Evolutionary conservation across 2,329 filamentous ascomycete species (phyloP), one percentile per base, ranked within the genome.

Genomic region (Sordariomycetes sp.): DNA sequence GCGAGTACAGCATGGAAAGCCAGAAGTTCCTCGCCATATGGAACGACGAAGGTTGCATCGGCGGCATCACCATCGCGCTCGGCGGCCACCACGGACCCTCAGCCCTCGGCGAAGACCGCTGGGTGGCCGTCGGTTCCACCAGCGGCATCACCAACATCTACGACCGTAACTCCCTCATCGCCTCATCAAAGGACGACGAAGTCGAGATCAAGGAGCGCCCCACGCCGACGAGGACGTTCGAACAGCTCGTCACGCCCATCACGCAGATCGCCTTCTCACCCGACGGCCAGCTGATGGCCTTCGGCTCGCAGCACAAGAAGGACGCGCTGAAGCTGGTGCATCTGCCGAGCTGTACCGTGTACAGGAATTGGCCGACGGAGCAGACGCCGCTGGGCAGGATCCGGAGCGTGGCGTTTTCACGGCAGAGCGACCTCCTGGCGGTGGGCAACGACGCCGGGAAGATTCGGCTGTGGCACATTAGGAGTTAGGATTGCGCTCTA

Each of bases 61-160:
- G 83, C 35, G 88, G 82, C 10, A 94, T 87, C 1, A 82, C 85
- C 14, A 64, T 98, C 35, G 75, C 79, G 3, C 70, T 96, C 4
- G 90, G 92, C 21, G 84, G 83, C 1, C 66, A 68, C 19, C 66
- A 67, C 49, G 80, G 79, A 0, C 72, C 79, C 8, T 51, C 53
- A 4, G 59, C 61, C 29, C 63, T 88, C 4, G 90, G 88, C 18
- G 80, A 80, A 4, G 85, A 94, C 58, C 72, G 85, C 38, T 98
- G 88, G 87, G 76, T 95, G 11, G 87, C 85, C 1, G 67, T 95
- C 28, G 92, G 92, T 9, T 88, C 82, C 38, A 83, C 76, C 42
- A 87, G 78, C 41, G 92, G 92, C 39, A 84, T 98, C 38, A 78
- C 93, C 37, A 96, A 96, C 57, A 70, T 98, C 40, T 98, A 98